A percentile compares a stretch with the other conserved stretches of the same genome.
These are phyloP conservation scores for Physcomitrellopsis africana DNA, from an alignment of 225 moss, liverwort and hornwort species.

Conservation along the genomic window DNA sequence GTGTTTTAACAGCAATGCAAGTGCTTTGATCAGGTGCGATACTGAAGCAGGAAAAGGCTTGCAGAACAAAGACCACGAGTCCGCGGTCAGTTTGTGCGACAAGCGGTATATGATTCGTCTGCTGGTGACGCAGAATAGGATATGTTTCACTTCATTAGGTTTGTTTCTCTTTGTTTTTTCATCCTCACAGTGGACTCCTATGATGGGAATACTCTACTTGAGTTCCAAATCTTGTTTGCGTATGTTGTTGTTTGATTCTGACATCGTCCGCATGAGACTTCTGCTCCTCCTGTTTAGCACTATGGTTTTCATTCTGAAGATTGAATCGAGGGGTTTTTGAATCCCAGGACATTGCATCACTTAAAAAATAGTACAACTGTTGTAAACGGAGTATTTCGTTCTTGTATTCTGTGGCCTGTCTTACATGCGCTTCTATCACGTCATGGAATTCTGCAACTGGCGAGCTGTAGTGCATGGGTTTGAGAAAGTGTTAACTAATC, in stretches of 20 bases:
- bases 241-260: constrained; percentile 4
- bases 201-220: constrained; percentile 5
- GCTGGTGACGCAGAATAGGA: constrained; percentile 58
- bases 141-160: background rate
- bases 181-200: constrained; percentile 25
- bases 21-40: constrained; percentile 67
- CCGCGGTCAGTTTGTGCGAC: constrained; percentile 93
- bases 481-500: too few species aligned
- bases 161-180: background rate
- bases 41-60: constrained; percentile 91
- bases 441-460: too few species aligned
- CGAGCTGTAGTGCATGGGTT: too few species aligned
- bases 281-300: constrained; percentile 18
- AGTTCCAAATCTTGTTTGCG: constrained; percentile 21
- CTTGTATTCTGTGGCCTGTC: too few species aligned
- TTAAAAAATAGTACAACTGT: too few species aligned
- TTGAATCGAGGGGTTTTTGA: constrained; percentile 10
- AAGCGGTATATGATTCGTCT: constrained; percentile 74
- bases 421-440: too few species aligned
- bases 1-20: background rate
- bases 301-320: constrained; percentile 18
- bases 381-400: too few species aligned
- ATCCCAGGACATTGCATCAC: constrained; percentile 20
- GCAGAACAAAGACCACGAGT: constrained; percentile 94
- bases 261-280: constrained; percentile 25